Evolutionary conservation across 768 basidiomycete species (phyloP).

Genomic region (Termitomyces bulborhizus): DNA sequence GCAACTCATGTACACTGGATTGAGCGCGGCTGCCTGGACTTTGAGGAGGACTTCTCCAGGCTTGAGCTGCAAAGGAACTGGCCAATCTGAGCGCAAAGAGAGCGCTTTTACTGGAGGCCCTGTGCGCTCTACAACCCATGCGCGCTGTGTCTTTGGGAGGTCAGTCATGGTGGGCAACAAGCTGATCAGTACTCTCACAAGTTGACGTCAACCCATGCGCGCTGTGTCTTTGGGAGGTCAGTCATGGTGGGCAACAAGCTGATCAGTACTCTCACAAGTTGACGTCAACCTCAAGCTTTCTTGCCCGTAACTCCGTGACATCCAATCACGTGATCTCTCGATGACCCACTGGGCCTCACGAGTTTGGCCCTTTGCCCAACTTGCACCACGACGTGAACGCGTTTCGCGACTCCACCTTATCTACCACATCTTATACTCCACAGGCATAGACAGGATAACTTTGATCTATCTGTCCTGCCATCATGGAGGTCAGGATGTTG

Average conservation of each 20-base stretch:
- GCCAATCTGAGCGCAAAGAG: constrained; percentile 27
- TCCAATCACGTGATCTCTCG: constrained; percentile 4
- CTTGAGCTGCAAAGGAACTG: constrained; percentile 27
- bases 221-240: constrained; percentile 25
- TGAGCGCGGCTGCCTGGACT: constrained; percentile 47
- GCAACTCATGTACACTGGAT: constrained; percentile 48
- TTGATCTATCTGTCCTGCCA: constrained; percentile 15
- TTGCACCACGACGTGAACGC: constrained; percentile 13
- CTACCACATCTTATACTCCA: background rate
- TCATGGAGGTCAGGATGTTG: constrained; percentile 42
- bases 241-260: constrained; percentile 3
- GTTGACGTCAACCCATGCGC: constrained; percentile 21
- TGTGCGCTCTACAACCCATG: constrained; percentile 29
- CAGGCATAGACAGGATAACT: constrained; percentile 10
- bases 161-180: constrained; percentile 4
- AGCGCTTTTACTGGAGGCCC: constrained; percentile 29
- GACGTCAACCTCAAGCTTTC: constrained; percentile 4
- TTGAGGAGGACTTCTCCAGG: constrained; percentile 28
- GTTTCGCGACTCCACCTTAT: constrained; percentile 5
- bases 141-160: constrained; percentile 28
- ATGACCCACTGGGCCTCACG: constrained; percentile 13
- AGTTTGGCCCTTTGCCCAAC: constrained; percentile 41
- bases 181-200: background rate
- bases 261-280: background rate
- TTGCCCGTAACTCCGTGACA: background rate